Conservation (phyloP, 495 filamentous ascomycete species). For the Trichoderma orchidacearum region DNA sequence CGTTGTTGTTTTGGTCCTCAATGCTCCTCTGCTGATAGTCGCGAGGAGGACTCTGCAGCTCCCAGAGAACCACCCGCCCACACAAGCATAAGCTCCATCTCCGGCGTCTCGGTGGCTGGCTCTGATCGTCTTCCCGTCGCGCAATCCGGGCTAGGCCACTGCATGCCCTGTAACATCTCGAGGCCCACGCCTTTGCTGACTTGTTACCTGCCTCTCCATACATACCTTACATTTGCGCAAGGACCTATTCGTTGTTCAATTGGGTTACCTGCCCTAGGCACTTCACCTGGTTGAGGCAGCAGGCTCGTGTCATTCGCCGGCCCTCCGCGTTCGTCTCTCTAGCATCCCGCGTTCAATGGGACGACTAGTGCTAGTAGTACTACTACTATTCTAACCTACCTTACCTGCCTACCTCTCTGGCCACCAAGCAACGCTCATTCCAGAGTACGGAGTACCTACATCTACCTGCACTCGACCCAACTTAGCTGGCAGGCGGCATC, state of each 20-base stretch:
- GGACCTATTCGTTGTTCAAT: not conserved
- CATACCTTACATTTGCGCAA: conserved; percentile 1
- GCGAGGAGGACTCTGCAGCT: too few relatives aligned
- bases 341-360: not conserved
- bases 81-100: not conserved
- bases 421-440: too few relatives aligned
- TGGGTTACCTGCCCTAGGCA: not conserved
- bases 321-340: not conserved
- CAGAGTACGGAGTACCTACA: not conserved
- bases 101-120: too few relatives aligned
- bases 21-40: too few relatives aligned
- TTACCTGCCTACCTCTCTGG: too few relatives aligned
- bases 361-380: too few relatives aligned
- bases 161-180: not conserved
- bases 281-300: not conserved
- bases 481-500: not conserved
- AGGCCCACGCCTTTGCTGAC: not conserved
- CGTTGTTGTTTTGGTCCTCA: not conserved
- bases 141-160: not conserved
- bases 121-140: not conserved
- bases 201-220: not conserved
- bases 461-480: not conserved
- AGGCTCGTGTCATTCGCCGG: not conserved
- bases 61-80: too few relatives aligned
- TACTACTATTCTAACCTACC: too few relatives aligned